Evolutionary conservation across 139 green algal species (phyloP).

Genomic region (Haematococcus sp.): DNA sequence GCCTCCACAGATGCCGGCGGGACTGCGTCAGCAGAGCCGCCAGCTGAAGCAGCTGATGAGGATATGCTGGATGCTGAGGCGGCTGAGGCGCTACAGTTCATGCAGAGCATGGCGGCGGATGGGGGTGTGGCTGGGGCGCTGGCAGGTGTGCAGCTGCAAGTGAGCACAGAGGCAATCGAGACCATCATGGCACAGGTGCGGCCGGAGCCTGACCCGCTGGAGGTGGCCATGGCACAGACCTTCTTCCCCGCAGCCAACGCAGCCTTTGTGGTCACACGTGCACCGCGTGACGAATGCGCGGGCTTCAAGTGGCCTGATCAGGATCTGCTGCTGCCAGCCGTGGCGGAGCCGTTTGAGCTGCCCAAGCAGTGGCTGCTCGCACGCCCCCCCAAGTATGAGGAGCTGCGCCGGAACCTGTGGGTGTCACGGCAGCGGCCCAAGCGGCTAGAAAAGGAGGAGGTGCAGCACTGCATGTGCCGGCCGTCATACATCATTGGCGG

Average conservation of each 20-base stretch:
- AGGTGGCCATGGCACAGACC: not conserved
- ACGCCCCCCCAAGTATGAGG: conserved; percentile 52
- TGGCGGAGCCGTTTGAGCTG: conserved; percentile 14
- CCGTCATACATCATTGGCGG: not conserved
- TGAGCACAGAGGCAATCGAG: too few species aligned
- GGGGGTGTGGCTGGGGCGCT: too few species aligned
- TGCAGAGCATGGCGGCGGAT: conserved; percentile 15
- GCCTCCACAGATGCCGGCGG: not conserved
- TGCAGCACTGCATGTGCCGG: conserved; percentile 57
- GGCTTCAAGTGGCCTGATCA: conserved; percentile 10
- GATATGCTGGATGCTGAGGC: conserved; percentile 12
- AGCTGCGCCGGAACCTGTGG: conserved; percentile 63
- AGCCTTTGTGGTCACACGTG: not conserved
- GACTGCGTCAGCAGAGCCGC: not conserved
- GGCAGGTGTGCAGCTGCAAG: too few species aligned
- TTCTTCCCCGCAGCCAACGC: too few species aligned
- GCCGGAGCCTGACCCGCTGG: not conserved
- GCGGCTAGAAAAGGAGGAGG: conserved; percentile 60
- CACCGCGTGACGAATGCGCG: not conserved
- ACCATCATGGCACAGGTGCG: not conserved
- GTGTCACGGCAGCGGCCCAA: conserved; percentile 54
- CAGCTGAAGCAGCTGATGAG: not conserved
- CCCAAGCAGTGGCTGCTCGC: conserved; percentile 27
- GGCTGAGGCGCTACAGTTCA: conserved; percentile 17
- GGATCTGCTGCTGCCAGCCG: conserved; percentile 11